A percentile compares a stretch with the other conserved stretches of the same genome.
These are phyloP conservation scores for Rhodosporidiobolus odoratus DNA, from an alignment of 768 basidiomycete genomes.

Conservation along the genomic window DNA sequence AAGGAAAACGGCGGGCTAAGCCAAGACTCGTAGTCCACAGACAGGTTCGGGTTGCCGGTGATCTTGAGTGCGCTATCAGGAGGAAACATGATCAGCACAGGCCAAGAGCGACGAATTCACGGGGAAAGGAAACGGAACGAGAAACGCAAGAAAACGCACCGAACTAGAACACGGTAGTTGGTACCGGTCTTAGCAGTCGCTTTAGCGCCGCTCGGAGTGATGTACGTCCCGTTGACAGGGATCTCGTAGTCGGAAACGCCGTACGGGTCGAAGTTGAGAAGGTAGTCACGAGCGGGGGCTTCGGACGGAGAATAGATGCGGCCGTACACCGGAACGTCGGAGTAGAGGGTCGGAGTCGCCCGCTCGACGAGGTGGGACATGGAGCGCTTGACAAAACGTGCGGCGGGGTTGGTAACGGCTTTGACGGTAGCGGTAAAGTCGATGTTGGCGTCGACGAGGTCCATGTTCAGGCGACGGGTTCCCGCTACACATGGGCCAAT, in stretches of 20 bases:
- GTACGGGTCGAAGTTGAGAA: conserved; percentile 15
- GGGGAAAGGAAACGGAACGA: background rate
- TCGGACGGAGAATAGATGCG: conserved; percentile 42
- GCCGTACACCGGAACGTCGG: conserved; percentile 45
- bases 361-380: background rate
- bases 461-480: conserved; percentile 12
- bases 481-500: conserved; percentile 4
- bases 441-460: conserved; percentile 37
- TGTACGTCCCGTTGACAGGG: conserved; percentile 31
- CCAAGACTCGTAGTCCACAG: conserved; percentile 38
- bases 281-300: conserved; percentile 30
- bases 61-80: conserved; percentile 33
- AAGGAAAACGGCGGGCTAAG: conserved; percentile 31
- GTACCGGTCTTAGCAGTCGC: conserved; percentile 46
- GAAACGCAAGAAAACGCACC: background rate
- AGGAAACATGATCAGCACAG: background rate
- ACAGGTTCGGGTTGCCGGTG: conserved; percentile 26
- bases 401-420: conserved; percentile 23
- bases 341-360: conserved; percentile 15
- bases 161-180: conserved; percentile 45
- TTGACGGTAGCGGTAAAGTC: conserved; percentile 34
- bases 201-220: conserved; percentile 44
- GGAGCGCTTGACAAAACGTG: conserved; percentile 21
- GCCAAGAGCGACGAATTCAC: background rate
- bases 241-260: conserved; percentile 24